phyloP scores from a whole-genome alignment of 2,329 filamentous ascomycete species.

The Ascosphaera aggregata region DNA sequence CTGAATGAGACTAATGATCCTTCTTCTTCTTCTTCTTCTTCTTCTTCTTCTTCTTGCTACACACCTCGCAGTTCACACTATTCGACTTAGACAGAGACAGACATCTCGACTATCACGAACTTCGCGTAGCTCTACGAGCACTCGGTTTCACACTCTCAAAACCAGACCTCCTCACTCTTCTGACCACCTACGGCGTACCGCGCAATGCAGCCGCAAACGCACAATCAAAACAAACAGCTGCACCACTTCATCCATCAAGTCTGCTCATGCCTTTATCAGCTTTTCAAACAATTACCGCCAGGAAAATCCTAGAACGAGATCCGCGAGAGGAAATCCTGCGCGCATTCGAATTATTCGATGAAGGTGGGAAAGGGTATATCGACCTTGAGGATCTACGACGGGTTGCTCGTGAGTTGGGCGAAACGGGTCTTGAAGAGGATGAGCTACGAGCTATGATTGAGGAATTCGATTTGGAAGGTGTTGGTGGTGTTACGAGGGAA shows the following conservation, averaged over 20 bases:
- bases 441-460: conserved; percentile 93
- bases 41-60: background rate
- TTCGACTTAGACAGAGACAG: conserved; percentile 95
- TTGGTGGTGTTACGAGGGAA: conserved; percentile 46
- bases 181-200: conserved; percentile 59
- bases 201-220: conserved; percentile 20
- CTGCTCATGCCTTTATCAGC: conserved; percentile 49
- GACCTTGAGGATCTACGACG: conserved; percentile 68
- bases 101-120: conserved; percentile 91
- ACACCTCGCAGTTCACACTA: conserved; percentile 48
- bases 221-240: conserved; percentile 20
- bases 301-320: conserved; percentile 59
- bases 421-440: conserved; percentile 67
- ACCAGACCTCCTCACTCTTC: conserved; percentile 54
- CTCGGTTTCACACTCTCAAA: conserved; percentile 85
- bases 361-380: conserved; percentile 76
- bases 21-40: background rate
- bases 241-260: conserved; percentile 35
- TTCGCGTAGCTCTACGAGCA: conserved; percentile 87
- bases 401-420: conserved; percentile 75
- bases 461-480: conserved; percentile 87
- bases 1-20: background rate
- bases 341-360: conserved; percentile 84
- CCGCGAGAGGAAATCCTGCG: conserved; percentile 77
- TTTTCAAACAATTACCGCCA: conserved; percentile 56